Conservation (phyloP, 75 land plant species). For the Cunninghamia lanceolata region DNA sequence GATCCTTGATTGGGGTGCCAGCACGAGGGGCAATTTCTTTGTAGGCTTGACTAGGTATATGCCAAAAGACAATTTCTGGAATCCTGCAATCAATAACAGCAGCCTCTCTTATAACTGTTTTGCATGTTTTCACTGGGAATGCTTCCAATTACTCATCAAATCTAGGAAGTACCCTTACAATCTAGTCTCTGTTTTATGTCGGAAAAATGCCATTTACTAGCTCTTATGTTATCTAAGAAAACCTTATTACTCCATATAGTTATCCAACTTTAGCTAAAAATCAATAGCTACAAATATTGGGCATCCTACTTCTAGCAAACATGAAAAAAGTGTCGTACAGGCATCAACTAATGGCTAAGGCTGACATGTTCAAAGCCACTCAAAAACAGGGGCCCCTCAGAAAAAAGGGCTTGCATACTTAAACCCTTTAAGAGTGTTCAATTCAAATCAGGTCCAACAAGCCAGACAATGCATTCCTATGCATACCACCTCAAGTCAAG, state of each 20-base stretch:
- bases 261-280: not conserved
- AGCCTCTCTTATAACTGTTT: not conserved
- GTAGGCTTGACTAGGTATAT: constrained; percentile 81
- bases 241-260: not conserved
- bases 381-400: not conserved
- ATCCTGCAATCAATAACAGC: constrained; percentile 44
- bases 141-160: not conserved
- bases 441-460: not conserved
- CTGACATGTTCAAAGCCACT: not conserved
- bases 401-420: not conserved
- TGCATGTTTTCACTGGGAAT: not conserved
- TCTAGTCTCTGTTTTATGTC: not conserved
- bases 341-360: not conserved
- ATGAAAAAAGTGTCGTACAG: not conserved
- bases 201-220: not conserved
- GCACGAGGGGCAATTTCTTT: constrained; percentile 42
- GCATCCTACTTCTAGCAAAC: not conserved
- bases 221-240: not conserved
- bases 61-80: constrained; percentile 94
- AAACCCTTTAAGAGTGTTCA: not conserved
- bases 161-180: not conserved
- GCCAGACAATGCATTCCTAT: not conserved
- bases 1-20: constrained; percentile 29
- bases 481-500: not conserved
- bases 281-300: not conserved